phyloP scores from a whole-genome alignment of 2,329 filamentous ascomycete genomes.

The Cladosporium sp. region DNA sequence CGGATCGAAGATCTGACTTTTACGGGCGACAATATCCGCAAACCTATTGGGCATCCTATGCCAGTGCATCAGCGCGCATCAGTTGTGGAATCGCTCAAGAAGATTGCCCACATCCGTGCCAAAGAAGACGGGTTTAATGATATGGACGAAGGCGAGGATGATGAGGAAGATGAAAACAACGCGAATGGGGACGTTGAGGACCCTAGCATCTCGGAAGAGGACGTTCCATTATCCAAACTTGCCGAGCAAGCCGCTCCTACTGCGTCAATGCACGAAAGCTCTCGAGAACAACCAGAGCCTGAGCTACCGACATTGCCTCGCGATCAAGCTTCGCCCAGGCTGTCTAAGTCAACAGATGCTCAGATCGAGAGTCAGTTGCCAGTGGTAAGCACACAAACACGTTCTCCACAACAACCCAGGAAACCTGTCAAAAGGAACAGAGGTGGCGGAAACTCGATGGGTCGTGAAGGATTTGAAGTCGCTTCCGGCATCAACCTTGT shows the following conservation, averaged over 20 bases:
- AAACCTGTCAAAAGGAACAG: background rate
- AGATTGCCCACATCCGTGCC: constrained; percentile 19
- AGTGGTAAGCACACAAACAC: background rate
- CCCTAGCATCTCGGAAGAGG: no score
- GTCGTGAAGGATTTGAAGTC: constrained; percentile 5
- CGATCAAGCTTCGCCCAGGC: background rate
- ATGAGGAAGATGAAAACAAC: constrained; percentile 5
- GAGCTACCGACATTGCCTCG: background rate
- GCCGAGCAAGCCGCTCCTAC: no score
- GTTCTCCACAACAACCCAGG: background rate
- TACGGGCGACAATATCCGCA: constrained; percentile 22
- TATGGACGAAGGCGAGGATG: constrained; percentile 8
- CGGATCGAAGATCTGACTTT: constrained; percentile 26
- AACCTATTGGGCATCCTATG: constrained; percentile 16
- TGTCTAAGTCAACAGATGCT: background rate
- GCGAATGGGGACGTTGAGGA: background rate
- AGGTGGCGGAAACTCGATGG: background rate
- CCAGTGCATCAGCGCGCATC: constrained; percentile 19
- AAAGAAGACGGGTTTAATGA: constrained; percentile 8
- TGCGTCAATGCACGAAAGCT: no score
- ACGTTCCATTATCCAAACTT: no score
- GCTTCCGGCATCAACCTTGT: constrained; percentile 4
- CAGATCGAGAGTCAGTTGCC: constrained; percentile 5
- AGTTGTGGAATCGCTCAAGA: constrained; percentile 19
- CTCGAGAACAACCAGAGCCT: no score